A percentile compares a stretch with the other conserved stretches of the same genome.
Evolutionary conservation across 495 filamentous ascomycete genomes (phyloP).

Genomic region (Tirmania nivea): DNA sequence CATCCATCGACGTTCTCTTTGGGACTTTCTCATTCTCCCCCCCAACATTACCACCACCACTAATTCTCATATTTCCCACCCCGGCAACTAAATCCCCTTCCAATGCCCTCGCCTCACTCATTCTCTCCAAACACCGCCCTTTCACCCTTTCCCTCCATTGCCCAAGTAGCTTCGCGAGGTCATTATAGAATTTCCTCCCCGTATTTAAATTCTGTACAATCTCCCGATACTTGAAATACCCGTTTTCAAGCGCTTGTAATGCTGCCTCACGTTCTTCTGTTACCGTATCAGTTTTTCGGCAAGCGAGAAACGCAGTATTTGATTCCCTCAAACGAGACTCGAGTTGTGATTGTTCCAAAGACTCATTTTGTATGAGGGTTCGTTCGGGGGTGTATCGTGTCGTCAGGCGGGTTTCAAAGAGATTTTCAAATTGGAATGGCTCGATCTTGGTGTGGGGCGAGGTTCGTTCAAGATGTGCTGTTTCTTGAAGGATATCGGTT

Average conservation of each 20-base stretch:
- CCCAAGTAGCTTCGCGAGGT: constrained; percentile 63
- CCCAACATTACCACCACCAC: constrained; percentile 7
- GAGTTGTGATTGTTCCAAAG: constrained; percentile 52
- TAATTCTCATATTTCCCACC: neutral
- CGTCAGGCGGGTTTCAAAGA: constrained; percentile 63
- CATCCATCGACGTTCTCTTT: too few species aligned
- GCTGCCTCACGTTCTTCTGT: constrained; percentile 57
- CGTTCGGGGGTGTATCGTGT: constrained; percentile 56
- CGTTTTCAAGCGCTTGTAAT: constrained; percentile 73
- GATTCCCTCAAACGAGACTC: constrained; percentile 43
- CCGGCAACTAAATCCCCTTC: constrained; percentile 29
- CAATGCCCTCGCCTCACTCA: constrained; percentile 56
- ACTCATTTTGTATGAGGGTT: constrained; percentile 46
- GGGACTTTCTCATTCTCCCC: neutral
- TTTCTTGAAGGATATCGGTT: constrained; percentile 53
- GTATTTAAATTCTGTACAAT: constrained; percentile 73
- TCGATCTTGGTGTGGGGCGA: constrained; percentile 67
- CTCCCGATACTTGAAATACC: constrained; percentile 87
- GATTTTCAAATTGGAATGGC: constrained; percentile 69
- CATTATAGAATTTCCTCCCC: constrained; percentile 91
- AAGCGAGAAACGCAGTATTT: constrained; percentile 51
- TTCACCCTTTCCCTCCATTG: constrained; percentile 58
- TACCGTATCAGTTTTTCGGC: constrained; percentile 49
- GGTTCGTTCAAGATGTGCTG: constrained; percentile 62
- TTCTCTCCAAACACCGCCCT: constrained; percentile 55